Conservation (phyloP, 169 alveolate species). For the Plasmodium coatneyi region DNA sequence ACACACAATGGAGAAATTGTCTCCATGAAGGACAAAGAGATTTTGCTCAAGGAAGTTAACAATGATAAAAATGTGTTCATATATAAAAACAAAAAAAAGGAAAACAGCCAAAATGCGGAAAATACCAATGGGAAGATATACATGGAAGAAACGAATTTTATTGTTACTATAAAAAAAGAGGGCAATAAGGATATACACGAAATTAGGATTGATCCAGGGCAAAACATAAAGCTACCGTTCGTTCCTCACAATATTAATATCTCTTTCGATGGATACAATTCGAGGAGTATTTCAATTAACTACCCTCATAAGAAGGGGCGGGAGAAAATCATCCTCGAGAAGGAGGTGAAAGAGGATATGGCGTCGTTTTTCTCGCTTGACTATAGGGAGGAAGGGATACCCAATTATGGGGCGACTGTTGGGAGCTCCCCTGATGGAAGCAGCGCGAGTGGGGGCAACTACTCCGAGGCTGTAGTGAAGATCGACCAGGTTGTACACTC, state of each 20-base stretch:
- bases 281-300: constrained; percentile 37
- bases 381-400: constrained; percentile 4
- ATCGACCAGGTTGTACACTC: background rate
- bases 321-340: constrained; percentile 69
- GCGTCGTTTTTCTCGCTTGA: constrained; percentile 60
- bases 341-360: background rate
- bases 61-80: constrained; percentile 47
- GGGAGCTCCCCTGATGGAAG: background rate
- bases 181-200: constrained; percentile 26
- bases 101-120: constrained; percentile 7
- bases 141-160: constrained; percentile 24
- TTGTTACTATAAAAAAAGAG: constrained; percentile 51
- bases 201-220: constrained; percentile 68
- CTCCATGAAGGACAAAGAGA: constrained; percentile 8
- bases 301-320: constrained; percentile 73
- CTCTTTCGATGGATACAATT: constrained; percentile 67
- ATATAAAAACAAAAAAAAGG: constrained; percentile 51
- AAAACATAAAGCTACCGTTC: constrained; percentile 64
- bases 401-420: background rate
- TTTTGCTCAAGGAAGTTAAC: constrained; percentile 17
- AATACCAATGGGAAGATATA: background rate
- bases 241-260: constrained; percentile 25
- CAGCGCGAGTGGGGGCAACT: background rate
- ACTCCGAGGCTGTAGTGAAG: background rate
- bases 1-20: background rate